Evolutionary conservation across 768 basidiomycete species (phyloP).

Genomic region (Hericium coralloides): DNA sequence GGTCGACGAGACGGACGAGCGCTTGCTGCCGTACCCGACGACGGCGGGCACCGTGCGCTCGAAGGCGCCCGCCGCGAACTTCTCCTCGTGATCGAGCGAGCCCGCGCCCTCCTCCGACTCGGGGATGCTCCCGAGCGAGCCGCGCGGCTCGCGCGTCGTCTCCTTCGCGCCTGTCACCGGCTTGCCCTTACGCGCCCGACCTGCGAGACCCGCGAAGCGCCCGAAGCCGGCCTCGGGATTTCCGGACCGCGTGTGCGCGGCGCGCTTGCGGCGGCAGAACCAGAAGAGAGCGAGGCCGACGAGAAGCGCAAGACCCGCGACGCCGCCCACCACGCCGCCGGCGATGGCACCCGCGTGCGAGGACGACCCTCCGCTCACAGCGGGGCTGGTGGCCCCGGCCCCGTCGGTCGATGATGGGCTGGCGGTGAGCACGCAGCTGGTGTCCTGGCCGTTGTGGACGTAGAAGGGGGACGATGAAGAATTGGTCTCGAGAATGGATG

Average conservation of each 20-base stretch:
- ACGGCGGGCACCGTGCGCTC: background rate
- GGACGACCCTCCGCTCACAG: background rate
- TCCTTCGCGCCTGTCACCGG: background rate
- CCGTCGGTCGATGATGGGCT: slow-evolving; percentile 13
- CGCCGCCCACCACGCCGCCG: slow-evolving; percentile 43
- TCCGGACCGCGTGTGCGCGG: background rate
- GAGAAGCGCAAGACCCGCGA: slow-evolving; percentile 28
- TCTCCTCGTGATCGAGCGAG: slow-evolving; percentile 8
- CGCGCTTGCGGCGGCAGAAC: slow-evolving; percentile 5
- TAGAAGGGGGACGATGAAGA: slow-evolving; percentile 25
- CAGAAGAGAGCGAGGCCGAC: slow-evolving; percentile 18
- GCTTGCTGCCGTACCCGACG: background rate
- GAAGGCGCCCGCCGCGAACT: background rate
- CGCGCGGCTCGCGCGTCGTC: background rate
- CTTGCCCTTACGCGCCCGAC: background rate
- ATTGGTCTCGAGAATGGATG: slow-evolving; percentile 5
- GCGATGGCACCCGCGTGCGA: slow-evolving; percentile 36
- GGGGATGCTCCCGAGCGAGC: background rate
- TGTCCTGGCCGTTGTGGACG: slow-evolving; percentile 28
- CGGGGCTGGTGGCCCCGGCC: slow-evolving; percentile 4
- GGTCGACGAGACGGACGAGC: slow-evolving; percentile 3
- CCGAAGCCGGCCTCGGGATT: background rate
- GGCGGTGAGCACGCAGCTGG: slow-evolving; percentile 23
- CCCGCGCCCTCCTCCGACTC: slow-evolving; percentile 12
- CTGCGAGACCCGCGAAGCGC: background rate